phyloP scores from a whole-genome alignment of 2,329 filamentous ascomycete species.

The Fusarium sublunatum region DNA sequence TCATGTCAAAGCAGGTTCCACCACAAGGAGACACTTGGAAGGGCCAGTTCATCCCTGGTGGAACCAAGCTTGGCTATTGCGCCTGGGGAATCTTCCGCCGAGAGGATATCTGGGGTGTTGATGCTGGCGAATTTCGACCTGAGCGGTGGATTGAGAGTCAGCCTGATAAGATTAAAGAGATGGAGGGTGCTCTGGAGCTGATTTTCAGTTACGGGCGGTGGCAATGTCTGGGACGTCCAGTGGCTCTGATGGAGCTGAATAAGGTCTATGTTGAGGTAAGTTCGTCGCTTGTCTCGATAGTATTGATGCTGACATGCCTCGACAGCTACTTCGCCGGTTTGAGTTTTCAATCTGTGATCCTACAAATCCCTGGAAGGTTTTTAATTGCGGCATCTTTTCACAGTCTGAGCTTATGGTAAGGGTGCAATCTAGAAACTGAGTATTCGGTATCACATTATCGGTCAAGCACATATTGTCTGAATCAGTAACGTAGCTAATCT shows the following conservation, averaged over 20 bases:
- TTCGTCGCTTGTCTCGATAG: rapidly evolving
- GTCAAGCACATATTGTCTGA: too few species aligned
- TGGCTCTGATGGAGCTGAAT: slow-evolving; percentile 56
- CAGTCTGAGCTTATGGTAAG: slow-evolving; percentile 49
- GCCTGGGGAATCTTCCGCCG: slow-evolving; percentile 52
- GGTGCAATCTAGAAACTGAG: neutral
- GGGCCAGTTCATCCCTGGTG: slow-evolving; percentile 49
- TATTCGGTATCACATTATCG: too few species aligned
- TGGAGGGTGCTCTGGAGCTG: slow-evolving; percentile 54
- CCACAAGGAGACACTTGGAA: slow-evolving; percentile 48
- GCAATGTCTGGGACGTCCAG: slow-evolving; percentile 53
- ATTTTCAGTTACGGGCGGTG: slow-evolving; percentile 55
- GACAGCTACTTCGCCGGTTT: slow-evolving; percentile 48
- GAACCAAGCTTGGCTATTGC: slow-evolving; percentile 50
- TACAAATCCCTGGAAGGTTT: slow-evolving; percentile 48
- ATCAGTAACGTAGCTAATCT: too few species aligned
- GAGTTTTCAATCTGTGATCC: slow-evolving; percentile 49
- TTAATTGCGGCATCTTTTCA: slow-evolving; percentile 47
- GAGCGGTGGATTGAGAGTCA: slow-evolving; percentile 54
- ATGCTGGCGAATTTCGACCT: slow-evolving; percentile 51
- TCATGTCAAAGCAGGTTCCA: slow-evolving; percentile 53
- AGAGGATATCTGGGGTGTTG: slow-evolving; percentile 51
- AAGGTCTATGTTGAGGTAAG: slow-evolving; percentile 56
- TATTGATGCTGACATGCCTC: neutral
- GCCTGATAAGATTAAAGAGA: slow-evolving; percentile 47